Percentiles rank a stretch among this genome's conserved stretches.
These are phyloP conservation scores for Madurella fahalii DNA, from an alignment of 2,329 filamentous ascomycete species.

Conservation along the genomic window DNA sequence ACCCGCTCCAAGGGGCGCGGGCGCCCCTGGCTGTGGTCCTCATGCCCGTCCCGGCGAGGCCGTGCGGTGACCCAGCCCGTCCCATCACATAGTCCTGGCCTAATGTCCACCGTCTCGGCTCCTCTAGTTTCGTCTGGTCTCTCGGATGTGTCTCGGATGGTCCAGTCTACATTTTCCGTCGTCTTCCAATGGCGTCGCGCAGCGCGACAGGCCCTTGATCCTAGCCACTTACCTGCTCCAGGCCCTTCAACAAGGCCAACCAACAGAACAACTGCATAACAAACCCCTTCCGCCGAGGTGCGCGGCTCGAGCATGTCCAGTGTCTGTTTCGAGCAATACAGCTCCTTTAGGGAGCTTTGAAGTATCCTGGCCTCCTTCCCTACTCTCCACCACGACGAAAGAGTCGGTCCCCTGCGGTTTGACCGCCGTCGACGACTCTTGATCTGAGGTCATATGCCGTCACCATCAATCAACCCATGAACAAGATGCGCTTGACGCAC, in stretches of 20 bases:
- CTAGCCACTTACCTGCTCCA: neutral
- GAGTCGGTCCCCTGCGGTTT: neutral
- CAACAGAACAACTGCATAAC: no score
- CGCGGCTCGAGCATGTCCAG: no score
- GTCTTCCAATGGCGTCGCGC: constrained; percentile 12
- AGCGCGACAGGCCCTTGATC: neutral
- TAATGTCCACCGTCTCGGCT: constrained; percentile 8
- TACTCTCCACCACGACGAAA: neutral
- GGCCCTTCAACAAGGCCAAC: no score
- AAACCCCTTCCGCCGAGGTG: no score
- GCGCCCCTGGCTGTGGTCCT: no score
- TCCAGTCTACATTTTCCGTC: constrained; percentile 3
- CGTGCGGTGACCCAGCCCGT: constrained; percentile 6
- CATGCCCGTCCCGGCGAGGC: constrained; percentile 12
- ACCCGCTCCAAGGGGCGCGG: no score
- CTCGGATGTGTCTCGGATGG: constrained; percentile 4
- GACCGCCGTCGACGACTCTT: neutral
- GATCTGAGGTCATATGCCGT: neutral
- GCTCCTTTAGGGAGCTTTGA: no score
- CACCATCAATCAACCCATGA: neutral
- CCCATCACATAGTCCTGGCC: neutral
- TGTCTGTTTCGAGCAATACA: no score
- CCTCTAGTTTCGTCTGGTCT: constrained; percentile 9
- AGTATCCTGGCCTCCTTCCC: neutral
- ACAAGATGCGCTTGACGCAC: neutral